These are phyloP conservation scores for Isochrysis galbana DNA, from an alignment of 78 protist species.

Conservation along the genomic window DNA sequence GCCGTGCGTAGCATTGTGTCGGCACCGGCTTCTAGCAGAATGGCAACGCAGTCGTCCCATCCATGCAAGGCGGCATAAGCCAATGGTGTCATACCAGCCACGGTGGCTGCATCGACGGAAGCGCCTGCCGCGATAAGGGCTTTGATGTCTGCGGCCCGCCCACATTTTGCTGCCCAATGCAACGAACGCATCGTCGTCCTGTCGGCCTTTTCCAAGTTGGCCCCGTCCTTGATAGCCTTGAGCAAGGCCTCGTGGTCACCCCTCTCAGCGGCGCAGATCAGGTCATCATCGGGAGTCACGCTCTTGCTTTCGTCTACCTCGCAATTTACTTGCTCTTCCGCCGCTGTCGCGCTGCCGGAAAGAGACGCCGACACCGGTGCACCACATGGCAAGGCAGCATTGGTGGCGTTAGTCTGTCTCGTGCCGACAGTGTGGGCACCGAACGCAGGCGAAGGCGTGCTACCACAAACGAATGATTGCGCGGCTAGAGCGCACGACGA, in stretches of 20 bases:
- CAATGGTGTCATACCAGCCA: neutral
- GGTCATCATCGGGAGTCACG: too few species aligned
- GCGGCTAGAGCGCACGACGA: too few species aligned
- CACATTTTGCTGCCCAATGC: constrained; percentile 31
- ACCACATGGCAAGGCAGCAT: too few species aligned
- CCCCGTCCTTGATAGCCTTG: neutral
- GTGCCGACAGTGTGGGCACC: too few species aligned
- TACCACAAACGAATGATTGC: too few species aligned
- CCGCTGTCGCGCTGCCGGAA: too few species aligned
- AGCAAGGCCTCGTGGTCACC: constrained; percentile 17
- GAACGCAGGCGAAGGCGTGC: too few species aligned
- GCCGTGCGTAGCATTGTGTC: neutral
- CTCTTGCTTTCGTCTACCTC: too few species aligned
- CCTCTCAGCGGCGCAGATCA: neutral
- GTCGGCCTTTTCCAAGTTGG: neutral
- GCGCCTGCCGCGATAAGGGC: constrained; percentile 7
- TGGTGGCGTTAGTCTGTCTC: too few species aligned
- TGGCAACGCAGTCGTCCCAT: constrained; percentile 17
- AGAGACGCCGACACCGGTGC: too few species aligned
- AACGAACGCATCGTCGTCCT: neutral
- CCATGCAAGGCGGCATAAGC: neutral
- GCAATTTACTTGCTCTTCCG: too few species aligned
- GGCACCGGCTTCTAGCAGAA: neutral
- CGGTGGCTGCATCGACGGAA: neutral
- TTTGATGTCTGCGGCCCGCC: neutral